Base-by-base conservation (phyloP, 768 basidiomycete species). In the Gymnopilus junonius region DNA sequence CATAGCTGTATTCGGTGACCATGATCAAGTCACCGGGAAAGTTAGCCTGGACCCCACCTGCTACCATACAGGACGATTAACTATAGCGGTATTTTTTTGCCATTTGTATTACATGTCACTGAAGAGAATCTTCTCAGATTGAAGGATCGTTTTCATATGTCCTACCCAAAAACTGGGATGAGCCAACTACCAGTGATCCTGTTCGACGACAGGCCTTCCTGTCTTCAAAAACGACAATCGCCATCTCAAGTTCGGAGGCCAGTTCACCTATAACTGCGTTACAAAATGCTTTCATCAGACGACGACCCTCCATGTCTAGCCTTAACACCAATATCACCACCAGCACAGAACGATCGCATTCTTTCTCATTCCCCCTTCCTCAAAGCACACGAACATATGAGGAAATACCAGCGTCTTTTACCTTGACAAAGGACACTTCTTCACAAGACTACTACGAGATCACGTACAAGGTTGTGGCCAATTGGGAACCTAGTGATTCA, bases 381-480 rank as follows among this genome's bases (percentile, higher is more conserved):
- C 80, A 77, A 29, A 79, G 83, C 58, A 74, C 72, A 31, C 74
- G 80, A 48, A 69, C 74, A 0, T 84, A 85, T 0, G 87, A 89
- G 67, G 87, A 88, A 65, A 74, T 92, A 48, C 91, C 91, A 0
- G 77, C 86, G 0, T 85, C 86, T 0, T 89, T 88, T 68, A 78
- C 77, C 31, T 74, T 78, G 7, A 72, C 78, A 8, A 75, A 73
- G 8, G 72, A 79, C 15, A 67, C 73, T 8, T 65, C 69, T 10
- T 67, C 65, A 8, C 62, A 70, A 12, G 67, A 72, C 32, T 71
- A 74, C 15, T 75, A 77, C 62, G 77, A 78, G 50, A 80, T 91
- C 2, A 72, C 79, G 34, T 92, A 92, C 70, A 81, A 77, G 51
- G 71, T 92, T 21, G 77, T 77, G 14, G 87, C 83, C 5, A 67